These are phyloP conservation scores for Solanum chmielewskii DNA, from an alignment of 257 asterid species.

Conservation along the genomic window DNA sequence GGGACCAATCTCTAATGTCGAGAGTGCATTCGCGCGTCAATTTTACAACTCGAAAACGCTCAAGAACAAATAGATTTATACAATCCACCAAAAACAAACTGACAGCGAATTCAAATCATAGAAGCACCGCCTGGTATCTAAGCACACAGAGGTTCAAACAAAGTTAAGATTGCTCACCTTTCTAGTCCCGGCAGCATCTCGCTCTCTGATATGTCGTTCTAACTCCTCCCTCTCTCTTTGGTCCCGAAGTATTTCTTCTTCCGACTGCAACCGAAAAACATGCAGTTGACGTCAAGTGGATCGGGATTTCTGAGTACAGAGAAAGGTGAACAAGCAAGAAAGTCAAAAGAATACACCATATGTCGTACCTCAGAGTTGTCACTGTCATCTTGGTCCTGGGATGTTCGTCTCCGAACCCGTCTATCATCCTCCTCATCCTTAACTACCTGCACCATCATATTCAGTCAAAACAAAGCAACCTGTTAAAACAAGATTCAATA, in stretches of 20 bases:
- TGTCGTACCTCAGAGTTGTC: constrained; percentile 48
- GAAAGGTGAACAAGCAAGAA: not conserved
- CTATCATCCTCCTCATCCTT: constrained; percentile 28
- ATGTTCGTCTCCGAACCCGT: constrained; percentile 47
- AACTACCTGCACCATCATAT: constrained; percentile 34
- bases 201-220: constrained; percentile 65
- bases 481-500: constrained; percentile 11
- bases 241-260: constrained; percentile 81
- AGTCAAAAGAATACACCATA: not conserved
- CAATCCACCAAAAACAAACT: not conserved
- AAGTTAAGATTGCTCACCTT: constrained; percentile 31
- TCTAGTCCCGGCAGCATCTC: constrained; percentile 88
- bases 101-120: not conserved
- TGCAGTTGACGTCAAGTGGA: not conserved
- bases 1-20: not conserved
- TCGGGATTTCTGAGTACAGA: not conserved
- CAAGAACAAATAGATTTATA: not conserved
- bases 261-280: constrained; percentile 45
- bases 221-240: constrained; percentile 86
- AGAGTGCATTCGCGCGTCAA: not conserved
- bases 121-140: not conserved
- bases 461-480: constrained; percentile 15
- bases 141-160: not conserved
- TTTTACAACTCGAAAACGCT: not conserved
- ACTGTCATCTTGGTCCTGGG: constrained; percentile 39